Base-by-base conservation (phyloP, 202 grass and related monocot genomes). In the Tripidium arundinaceum region DNA sequence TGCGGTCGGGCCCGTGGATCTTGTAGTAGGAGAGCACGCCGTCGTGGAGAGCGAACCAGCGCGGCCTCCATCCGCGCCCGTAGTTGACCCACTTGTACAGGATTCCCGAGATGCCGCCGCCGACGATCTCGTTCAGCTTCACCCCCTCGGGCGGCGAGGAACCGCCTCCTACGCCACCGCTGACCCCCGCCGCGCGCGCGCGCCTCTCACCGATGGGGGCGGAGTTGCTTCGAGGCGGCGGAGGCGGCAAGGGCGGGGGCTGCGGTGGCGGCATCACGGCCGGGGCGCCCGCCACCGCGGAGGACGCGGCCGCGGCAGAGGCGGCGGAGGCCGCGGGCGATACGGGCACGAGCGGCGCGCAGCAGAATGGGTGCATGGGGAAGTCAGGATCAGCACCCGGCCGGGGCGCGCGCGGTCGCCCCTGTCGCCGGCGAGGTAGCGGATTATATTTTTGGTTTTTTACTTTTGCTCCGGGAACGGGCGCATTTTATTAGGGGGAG, bases 61-160 rank as follows among this genome's bases (percentile, higher is more conserved):
- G 86, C 22, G 90, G 96, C 58, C 96, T 27, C 92, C 96, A 96
- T 19, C 92, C 96, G 55, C 88, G 86, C 52, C 92, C 92, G 82
- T 98, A 98, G 83, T 98, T 98, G 79, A 95, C 96, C 96, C 96
- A 98, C 82, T 98, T 98, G 84, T 95, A 86, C n/a, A 98, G 90
- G 72, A 98, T 88, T 58, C 92, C 92, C 1, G 88, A 87, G 79
- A 95, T 98, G 68, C 91, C 88, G 11, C 68, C 84, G 74, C 84
- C 89, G 24, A 91, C 92, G 81, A 94, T 94, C 68, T 94, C 86
- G 74, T 91, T 94, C 57, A 94, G 81, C 81, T 73, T 88, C 37
- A 91, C 88, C 52, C 83, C 87, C 12, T 90, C 87, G 1, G 76
- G 85, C 70, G 77, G 81, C 60, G 88, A 81, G 46, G 85, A 75